Base-by-base conservation (phyloP, 768 basidiomycete genomes). In the Calocera viscosa region DNA sequence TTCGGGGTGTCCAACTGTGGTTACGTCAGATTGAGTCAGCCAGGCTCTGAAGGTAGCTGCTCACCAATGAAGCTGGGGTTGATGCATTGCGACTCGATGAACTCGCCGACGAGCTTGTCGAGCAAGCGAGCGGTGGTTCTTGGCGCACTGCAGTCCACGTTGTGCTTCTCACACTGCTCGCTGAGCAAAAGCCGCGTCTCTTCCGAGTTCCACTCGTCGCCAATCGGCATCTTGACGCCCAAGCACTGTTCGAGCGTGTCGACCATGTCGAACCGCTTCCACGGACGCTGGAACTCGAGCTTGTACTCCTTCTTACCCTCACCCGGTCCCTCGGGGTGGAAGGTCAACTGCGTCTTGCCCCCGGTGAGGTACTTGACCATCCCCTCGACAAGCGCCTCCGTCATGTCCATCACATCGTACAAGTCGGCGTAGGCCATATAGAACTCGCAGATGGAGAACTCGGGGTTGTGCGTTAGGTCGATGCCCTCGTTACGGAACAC, bases 401-500 rank as follows among this genome's bases (percentile, higher is more conserved):
- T 99, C 67, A 98, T 82, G 43, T 97, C 96, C 95, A 99, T 97
- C 67, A 98, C 67, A 74, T 98, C 96, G 79, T 91, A 89, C 94
- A 95, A 94, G 76, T 98, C 96, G 67, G 96, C 96, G 72, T 97
- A 98, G 33, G 96, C 95, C 95, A 99, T 98, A 75, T 98, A 99
- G 78, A 99, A 98, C 80, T 99, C 95, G 83, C 95, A 98, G 78
- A 97, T 95, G 3, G 92, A 91, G 80, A 97, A 97, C 76, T 99
- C 96, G 71, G 96, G 96, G 78, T 99, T 99, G 77, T 99, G 96
- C 19, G 96, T 99, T 70, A 99, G 80, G 78, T 99, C 96, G 74
- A 99, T 99, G 33, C 94, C 91, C 76, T 99, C 96, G 77, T 98
- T 99, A 60, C 96, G 82, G 84, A 98, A 99, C 14, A 97, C 94